Conservation (phyloP, 2,329 filamentous ascomycete genomes). For the Ophiostoma perfectum region DNA sequence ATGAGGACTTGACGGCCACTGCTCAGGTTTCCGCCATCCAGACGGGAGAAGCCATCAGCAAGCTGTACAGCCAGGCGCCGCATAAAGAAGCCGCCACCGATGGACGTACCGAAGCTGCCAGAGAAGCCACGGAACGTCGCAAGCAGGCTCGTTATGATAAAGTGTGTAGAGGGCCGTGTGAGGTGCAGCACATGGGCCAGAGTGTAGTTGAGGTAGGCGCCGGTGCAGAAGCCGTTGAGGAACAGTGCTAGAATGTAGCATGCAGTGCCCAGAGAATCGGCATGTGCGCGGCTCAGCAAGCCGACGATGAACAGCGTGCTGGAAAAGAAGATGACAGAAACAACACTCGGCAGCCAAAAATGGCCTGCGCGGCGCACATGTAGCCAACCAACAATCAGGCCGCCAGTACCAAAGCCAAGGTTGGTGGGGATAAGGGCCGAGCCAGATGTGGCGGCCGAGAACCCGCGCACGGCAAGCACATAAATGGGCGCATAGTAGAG, state of each 20-base stretch:
- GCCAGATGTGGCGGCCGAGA: conserved; percentile 64
- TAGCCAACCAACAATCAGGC: conserved; percentile 65
- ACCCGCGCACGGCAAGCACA: conserved; percentile 67
- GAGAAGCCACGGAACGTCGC: conserved; percentile 78
- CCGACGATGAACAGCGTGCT: conserved; percentile 44
- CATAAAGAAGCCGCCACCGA: conserved; percentile 70
- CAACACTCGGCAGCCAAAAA: conserved; percentile 62
- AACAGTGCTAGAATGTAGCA: conserved; percentile 60
- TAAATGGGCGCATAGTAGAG: conserved; percentile 79
- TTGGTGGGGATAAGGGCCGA: conserved; percentile 78
- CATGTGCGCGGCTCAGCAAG: conserved; percentile 44
- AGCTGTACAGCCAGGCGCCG: conserved; percentile 54
- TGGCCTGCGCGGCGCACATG: conserved; percentile 68
- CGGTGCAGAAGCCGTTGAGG: conserved; percentile 65
- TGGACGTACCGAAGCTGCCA: conserved; percentile 72
- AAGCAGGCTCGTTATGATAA: conserved; percentile 68
- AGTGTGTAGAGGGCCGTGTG: conserved; percentile 60
- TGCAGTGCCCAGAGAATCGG: conserved; percentile 41
- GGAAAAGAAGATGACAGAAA: conserved; percentile 58
- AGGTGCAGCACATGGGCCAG: conserved; percentile 74
- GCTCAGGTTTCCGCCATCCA: conserved; percentile 40
- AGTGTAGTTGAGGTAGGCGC: conserved; percentile 72
- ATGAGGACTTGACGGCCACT: conserved; percentile 39
- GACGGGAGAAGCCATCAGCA: conserved; percentile 48
- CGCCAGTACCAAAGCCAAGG: conserved; percentile 68